Evolutionary conservation across 148 eudicot species (phyloP).

Genomic region (Rhododendron molle): DNA sequence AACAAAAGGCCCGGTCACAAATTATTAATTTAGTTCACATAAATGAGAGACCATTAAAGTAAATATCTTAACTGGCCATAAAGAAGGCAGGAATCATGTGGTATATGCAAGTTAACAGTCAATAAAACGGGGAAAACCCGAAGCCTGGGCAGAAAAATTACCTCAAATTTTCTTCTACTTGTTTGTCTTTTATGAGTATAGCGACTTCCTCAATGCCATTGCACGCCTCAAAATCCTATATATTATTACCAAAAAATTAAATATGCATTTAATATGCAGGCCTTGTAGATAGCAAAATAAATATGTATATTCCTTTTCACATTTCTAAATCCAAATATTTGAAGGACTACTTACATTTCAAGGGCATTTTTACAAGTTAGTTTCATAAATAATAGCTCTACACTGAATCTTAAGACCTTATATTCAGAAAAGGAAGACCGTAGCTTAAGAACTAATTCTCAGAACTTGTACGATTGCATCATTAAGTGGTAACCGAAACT

Average conservation of each 20-base stretch:
- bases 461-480: not conserved
- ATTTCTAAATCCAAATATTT: not conserved
- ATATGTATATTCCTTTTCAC: not conserved
- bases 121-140: not conserved
- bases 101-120: not conserved
- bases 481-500: not conserved
- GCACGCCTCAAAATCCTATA: conserved; percentile 78
- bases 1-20: not conserved
- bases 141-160: conserved; percentile 17
- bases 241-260: conserved; percentile 9
- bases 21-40: not conserved
- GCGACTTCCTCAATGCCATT: conserved; percentile 95
- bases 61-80: not conserved
- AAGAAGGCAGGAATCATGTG: not conserved
- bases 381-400: not conserved
- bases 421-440: no score
- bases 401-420: not conserved
- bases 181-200: conserved; percentile 81
- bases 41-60: not conserved
- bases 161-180: conserved; percentile 89
- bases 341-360: not conserved
- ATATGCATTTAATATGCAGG: not conserved
- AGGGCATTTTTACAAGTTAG: not conserved
- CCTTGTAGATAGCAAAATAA: not conserved
- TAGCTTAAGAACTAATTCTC: not conserved